Base-by-base conservation (phyloP, 1,284 basidiomycete species). In the Boletellus sp. region DNA sequence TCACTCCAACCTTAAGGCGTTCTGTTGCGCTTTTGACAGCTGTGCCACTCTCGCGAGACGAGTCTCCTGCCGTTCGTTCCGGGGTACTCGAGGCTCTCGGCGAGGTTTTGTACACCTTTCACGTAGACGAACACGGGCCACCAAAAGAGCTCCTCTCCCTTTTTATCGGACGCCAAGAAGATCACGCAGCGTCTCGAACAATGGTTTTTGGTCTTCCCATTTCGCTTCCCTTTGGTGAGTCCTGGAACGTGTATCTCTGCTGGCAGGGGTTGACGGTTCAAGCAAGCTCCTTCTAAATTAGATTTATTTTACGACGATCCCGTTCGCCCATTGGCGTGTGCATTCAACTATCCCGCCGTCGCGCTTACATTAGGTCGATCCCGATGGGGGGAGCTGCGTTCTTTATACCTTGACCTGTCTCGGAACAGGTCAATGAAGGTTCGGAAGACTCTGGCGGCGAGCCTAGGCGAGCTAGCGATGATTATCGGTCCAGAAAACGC, bases 301-400 rank as follows among this genome's bases (percentile, higher is more conserved):
- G 72, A 75, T 46, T 63, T 67, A 25, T 76, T 79, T 58, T 73
- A 69, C 53, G 67, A 69, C 17, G 76, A 81, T 53, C 79, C 83
- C 1, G 83, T 90, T 45, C 82, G 93, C 34, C 83, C 91, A 9
- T 73, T 94, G 14, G 86, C 96, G 23, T 90, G 91, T 55, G 92
- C 92, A 8, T 98, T 94, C 74, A 98, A 97, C 67, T 87, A 91
- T 59, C 95, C 94, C 16, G 94, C 94, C 10, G 91, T 98, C 2
- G 82, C 84, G 10, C 74, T 94, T 8, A 92, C 94, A 1, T 73
- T 97, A 14, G 94, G 94, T 5, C 69, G 73, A 5, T 66, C 69
- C 3, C 78, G 88, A 36, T 99, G 94, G 94, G 59, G 65, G n/a
- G 78, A 85, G 50, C 70, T 99, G 11, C 81, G 86, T 22, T 73